Percentiles rank a stretch among this genome's conserved stretches.
phyloP scores from a whole-genome alignment of 805 yeast genomes.

The Kluyveromyces starmeri region DNA sequence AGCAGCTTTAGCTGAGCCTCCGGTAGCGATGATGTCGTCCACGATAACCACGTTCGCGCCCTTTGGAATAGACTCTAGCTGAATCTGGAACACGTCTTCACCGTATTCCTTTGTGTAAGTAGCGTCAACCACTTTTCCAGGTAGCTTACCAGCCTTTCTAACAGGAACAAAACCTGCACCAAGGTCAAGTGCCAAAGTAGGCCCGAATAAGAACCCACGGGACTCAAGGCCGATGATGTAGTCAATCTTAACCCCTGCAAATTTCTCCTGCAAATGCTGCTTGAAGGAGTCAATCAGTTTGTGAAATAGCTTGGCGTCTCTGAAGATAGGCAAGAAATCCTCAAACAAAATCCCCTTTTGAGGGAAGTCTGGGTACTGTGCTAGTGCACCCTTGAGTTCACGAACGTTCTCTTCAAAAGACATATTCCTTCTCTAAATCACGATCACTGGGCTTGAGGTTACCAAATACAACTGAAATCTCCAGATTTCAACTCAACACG shows the following conservation, averaged over 20 bases:
- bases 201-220: constrained; percentile 95
- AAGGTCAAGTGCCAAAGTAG: constrained; percentile 82
- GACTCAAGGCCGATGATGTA: constrained; percentile 92
- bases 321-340: constrained; percentile 92
- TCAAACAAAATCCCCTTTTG: constrained; percentile 86
- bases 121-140: constrained; percentile 71
- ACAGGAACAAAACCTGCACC: constrained; percentile 91
- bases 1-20: constrained; percentile 93
- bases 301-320: constrained; percentile 70
- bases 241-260: constrained; percentile 58
- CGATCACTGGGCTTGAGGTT: no score
- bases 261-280: constrained; percentile 52
- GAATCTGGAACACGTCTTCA: constrained; percentile 80
- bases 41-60: constrained; percentile 80
- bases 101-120: constrained; percentile 90
- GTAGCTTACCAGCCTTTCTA: constrained; percentile 91
- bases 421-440: no score
- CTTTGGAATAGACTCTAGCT: constrained; percentile 65
- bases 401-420: constrained; percentile 29
- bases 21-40: constrained; percentile 97
- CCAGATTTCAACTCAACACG: no score
- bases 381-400: constrained; percentile 45
- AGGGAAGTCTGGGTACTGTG: constrained; percentile 92
- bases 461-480: no score
- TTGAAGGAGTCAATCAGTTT: constrained; percentile 75